These are phyloP conservation scores for Mycena kentingensis DNA, from an alignment of 768 basidiomycete species.

Conservation along the genomic window DNA sequence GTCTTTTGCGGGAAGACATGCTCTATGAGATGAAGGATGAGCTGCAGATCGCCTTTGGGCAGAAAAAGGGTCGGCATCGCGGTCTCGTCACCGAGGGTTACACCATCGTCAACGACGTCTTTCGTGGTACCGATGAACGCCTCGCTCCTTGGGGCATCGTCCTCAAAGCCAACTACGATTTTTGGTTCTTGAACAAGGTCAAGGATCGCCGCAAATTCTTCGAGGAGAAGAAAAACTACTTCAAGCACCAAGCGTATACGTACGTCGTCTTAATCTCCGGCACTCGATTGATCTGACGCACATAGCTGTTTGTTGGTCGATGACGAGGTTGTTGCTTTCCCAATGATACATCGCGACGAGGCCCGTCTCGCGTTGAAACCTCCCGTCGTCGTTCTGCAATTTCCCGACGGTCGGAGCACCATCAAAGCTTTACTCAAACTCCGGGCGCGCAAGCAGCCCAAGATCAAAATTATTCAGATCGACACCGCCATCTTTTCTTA, in stretches of 20 bases:
- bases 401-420: constrained; percentile 46
- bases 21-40: constrained; percentile 59
- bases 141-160: constrained; percentile 40
- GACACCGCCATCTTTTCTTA: constrained; percentile 65
- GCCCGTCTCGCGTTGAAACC: constrained; percentile 47
- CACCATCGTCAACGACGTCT: constrained; percentile 31
- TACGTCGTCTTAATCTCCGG: neutral
- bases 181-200: constrained; percentile 39
- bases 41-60: constrained; percentile 41
- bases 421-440: constrained; percentile 43
- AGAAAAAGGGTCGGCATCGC: constrained; percentile 40
- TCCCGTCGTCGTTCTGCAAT: constrained; percentile 55
- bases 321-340: constrained; percentile 51
- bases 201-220: constrained; percentile 41
- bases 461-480: constrained; percentile 54
- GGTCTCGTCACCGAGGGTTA: constrained; percentile 42
- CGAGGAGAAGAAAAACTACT: constrained; percentile 41
- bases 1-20: constrained; percentile 67
- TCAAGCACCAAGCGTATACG: constrained; percentile 57
- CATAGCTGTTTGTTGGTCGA: constrained; percentile 48
- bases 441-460: constrained; percentile 29
- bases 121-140: constrained; percentile 18
- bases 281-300: neutral
- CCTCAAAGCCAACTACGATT: constrained; percentile 37
- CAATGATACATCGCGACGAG: constrained; percentile 56